Evolutionary conservation across 23 red algal genomes (phyloP), one percentile per base, ranked within the genome.

Genomic region (Gracilaria caudata): DNA sequence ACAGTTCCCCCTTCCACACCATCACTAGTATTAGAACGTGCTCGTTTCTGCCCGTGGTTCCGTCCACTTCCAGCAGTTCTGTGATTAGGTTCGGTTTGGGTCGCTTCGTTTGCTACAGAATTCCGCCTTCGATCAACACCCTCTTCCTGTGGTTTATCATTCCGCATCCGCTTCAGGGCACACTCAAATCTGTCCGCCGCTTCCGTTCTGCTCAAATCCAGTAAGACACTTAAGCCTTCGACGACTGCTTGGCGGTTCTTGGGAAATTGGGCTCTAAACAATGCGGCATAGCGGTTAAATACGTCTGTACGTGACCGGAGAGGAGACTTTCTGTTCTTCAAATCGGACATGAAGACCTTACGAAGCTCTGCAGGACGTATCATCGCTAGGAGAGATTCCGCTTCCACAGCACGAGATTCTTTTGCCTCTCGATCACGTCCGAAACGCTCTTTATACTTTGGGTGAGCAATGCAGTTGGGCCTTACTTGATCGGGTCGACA

Each of bases 401-500:
- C 55, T 33, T 89, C 85, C 33, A 25, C 34, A 21, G 25, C 43
- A 46, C 51, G 68, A 36, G 58, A 29, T 17, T 91, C 87, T 59
- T 45, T 91, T 21, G 9, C 3, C 19, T 81, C 87, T 10, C 73
- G 66, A 16, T 91, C 87, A 12, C 87, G 57, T 10, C 40, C 78
- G 35, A 43, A 41, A n/a, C 90, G 58, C 81, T 90, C 94, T 32
- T 61, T 82, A 32, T 80, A 90, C 32, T 78, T 81, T 23, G 82
- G 89, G 79, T 94, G 84, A 24, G 90, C 90, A 51, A 99, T 64
- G 68, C 90, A 95, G 33, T 83, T 88, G 10, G 79, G 51, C 1
- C 82, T 65, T n/a, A 99, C 88, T 79, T 87, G 58, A 36, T 99
- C 97, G 8, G 97, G 97, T 12, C 97, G 97, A 49, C 97, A 99